Evolutionary conservation across 495 filamentous ascomycete genomes (phyloP).

Genomic region (Aspergillus affinis): DNA sequence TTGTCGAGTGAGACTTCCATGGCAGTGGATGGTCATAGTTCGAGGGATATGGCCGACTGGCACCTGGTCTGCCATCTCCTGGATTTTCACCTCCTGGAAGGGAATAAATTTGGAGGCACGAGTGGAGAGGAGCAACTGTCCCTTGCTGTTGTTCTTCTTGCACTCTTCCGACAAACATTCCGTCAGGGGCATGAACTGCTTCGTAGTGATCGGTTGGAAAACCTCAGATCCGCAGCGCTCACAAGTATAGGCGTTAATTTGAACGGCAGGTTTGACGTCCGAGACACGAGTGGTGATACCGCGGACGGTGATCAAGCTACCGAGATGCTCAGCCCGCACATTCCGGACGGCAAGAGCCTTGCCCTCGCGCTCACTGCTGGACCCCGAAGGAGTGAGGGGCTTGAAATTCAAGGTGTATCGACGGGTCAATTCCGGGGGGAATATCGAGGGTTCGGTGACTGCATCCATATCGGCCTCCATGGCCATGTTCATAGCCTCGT

Average conservation of each 20-base stretch:
- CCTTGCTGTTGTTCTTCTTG: constrained; percentile 84
- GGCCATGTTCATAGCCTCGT: constrained; percentile 67
- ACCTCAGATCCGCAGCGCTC: constrained; percentile 95
- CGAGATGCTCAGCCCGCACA: constrained; percentile 88
- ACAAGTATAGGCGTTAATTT: constrained; percentile 96
- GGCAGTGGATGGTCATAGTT: constrained; percentile 82
- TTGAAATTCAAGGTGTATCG: constrained; percentile 96
- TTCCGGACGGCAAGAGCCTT: constrained; percentile 94
- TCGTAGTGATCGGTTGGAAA: constrained; percentile 92
- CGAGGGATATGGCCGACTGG: constrained; percentile 96
- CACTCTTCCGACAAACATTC: constrained; percentile 88
- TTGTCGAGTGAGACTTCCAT: constrained; percentile 78
- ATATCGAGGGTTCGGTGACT: constrained; percentile 54
- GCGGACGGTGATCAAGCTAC: constrained; percentile 88
- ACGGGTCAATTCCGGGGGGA: constrained; percentile 87
- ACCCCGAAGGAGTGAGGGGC: constrained; percentile 70
- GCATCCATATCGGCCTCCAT: constrained; percentile 68
- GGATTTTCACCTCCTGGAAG: constrained; percentile 98
- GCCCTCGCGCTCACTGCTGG: constrained; percentile 56
- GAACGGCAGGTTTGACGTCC: constrained; percentile 95
- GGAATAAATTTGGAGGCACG: constrained; percentile 94
- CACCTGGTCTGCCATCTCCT: constrained; percentile 97
- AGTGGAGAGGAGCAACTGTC: constrained; percentile 88
- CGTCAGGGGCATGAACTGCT: constrained; percentile 81
- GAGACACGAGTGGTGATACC: constrained; percentile 95